Evolutionary conservation across 306 rosid species (phyloP).

Genomic region (Luffa aegyptiaca): DNA sequence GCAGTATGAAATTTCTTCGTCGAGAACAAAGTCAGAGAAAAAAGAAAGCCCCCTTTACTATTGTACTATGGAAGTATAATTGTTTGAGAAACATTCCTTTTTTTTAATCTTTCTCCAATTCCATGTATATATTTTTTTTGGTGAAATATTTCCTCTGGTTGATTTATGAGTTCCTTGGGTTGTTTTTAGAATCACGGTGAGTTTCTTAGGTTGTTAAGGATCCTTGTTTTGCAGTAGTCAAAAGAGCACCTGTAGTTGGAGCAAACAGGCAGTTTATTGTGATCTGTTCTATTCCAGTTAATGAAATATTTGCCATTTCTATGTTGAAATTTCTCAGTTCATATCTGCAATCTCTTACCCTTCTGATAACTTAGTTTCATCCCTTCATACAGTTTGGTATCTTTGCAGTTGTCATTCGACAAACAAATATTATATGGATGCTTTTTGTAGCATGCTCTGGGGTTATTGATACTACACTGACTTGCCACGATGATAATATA

Average conservation of each 20-base stretch:
- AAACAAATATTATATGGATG: conserved; percentile 84
- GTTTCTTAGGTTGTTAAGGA: background rate
- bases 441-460: conserved; percentile 71
- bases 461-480: conserved; percentile 44
- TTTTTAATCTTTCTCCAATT: background rate
- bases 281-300: background rate
- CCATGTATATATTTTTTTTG: too few species aligned
- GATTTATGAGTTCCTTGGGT: background rate
- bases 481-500: conserved; percentile 16
- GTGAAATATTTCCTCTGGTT: background rate
- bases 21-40: background rate
- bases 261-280: background rate
- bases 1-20: background rate
- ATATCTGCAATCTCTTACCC: background rate
- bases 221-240: background rate
- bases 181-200: background rate
- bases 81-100: background rate
- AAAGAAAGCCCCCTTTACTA: background rate
- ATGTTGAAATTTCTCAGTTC: background rate
- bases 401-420: conserved; percentile 68
- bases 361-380: conserved; percentile 14
- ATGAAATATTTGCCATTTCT: background rate
- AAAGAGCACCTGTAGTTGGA: background rate
- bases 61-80: background rate
- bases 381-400: conserved; percentile 52